Evolutionary conservation across 345 rosid species (phyloP).

Genomic region (Citrus australasica): DNA sequence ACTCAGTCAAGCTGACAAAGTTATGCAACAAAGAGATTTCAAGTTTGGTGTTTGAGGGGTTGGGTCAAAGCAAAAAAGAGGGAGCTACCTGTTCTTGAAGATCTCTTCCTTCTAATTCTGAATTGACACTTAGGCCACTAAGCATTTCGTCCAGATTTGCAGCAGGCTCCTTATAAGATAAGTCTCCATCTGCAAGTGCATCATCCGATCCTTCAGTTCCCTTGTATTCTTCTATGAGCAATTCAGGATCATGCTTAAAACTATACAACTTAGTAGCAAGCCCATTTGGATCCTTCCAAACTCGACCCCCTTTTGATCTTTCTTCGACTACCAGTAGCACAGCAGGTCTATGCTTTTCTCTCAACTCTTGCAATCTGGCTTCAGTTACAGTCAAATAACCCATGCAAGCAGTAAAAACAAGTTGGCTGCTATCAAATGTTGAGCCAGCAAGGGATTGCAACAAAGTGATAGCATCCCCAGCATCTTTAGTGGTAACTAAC

Average conservation of each 20-base stretch:
- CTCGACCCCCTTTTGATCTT: constrained; percentile 51
- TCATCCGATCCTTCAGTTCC: constrained; percentile 27
- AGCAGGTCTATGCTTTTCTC: constrained; percentile 73
- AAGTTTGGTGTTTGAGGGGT: not conserved
- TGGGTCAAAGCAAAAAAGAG: constrained; percentile 3
- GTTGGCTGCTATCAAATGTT: constrained; percentile 97
- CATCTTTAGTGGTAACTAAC: constrained; percentile 78
- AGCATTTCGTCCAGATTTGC: constrained; percentile 40
- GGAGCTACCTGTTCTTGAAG: constrained; percentile 79
- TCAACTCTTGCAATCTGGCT: constrained; percentile 64
- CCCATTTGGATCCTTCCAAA: constrained; percentile 84
- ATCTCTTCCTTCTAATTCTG: constrained; percentile 60
- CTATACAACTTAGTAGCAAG: constrained; percentile 79
- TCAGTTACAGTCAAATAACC: constrained; percentile 76
- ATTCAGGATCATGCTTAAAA: constrained; percentile 64
- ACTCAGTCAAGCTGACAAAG: not conserved
- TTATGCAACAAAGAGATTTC: not conserved
- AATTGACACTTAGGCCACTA: constrained; percentile 30
- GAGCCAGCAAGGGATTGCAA: constrained; percentile 87
- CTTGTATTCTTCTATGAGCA: constrained; percentile 36
- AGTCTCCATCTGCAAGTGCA: constrained; percentile 24
- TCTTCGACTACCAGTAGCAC: constrained; percentile 58
- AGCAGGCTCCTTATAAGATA: constrained; percentile 23
- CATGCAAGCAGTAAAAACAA: constrained; percentile 87
- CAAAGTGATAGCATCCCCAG: constrained; percentile 88